Evolutionary conservation across 352 stramenopile genomes (phyloP), one percentile per base, ranked within the genome.

Genomic region (Globisporangium nunn): DNA sequence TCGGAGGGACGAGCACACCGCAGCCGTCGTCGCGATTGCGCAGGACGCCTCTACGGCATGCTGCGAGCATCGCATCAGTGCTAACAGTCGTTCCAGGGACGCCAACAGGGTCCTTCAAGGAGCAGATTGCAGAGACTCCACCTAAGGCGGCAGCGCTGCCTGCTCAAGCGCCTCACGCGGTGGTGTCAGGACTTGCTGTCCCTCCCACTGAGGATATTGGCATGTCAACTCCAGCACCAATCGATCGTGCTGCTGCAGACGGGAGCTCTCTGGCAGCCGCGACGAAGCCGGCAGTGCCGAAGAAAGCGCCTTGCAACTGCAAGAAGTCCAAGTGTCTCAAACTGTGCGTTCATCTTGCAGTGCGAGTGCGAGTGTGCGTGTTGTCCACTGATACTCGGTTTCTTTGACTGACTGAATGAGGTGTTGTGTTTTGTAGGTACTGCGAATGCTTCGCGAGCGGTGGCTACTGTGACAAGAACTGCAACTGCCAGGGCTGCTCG

Each of bases 311-410:
- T 6, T 99, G 96, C 76, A 98, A 97, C 51, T 99, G 96, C 76
- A 98, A 98, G 63, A 98, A 98, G 69, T 98, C 94, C 37, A 97
- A 97, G 69, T 99, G 96, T 55, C 78, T 99, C 15, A 99, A 99
- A 71, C 62, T 99, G 30, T 96, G 76, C 65, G 70, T 72, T 40
- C 23, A 6, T 28, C 14, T 10, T 44, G 11, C 39, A 23, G 23
- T 23, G 23, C 23, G 23, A 23, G 23, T 23, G 23, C 23, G 23
- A 23, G 23, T 23, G 23, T 23, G 35, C 6, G 37, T 45, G 15
- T 54, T 6, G 51, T 6, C 6, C 40, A 40, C 10, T 18, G 29
- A 18, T 28, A 4, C 15, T 31, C 37, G 23, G 23, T 23, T 18
- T 28, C 7, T 15, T 7, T 41, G 28, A 29, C n/a, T 45, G 3